Percentiles rank a stretch among this genome's conserved stretches.
Conservation (phyloP, 2,329 filamentous ascomycete species). For the Phoma sp. region DNA sequence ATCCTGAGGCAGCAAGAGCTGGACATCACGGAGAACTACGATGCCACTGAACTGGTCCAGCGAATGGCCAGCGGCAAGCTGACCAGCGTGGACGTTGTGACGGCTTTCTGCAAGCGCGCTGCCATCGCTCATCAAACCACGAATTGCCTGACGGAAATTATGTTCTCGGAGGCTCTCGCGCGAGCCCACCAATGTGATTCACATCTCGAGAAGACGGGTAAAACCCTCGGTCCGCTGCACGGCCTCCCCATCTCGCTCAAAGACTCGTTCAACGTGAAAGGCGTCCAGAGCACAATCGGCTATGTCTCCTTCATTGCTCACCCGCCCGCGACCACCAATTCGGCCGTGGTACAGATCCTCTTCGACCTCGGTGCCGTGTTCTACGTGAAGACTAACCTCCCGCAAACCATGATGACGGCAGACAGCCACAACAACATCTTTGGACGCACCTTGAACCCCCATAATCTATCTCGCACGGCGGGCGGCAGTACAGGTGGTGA, state of each 20-base stretch:
- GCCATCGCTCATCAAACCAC: slow-evolving; percentile 66
- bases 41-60: slow-evolving; percentile 41
- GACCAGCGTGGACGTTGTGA: slow-evolving; percentile 53
- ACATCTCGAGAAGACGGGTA: slow-evolving; percentile 46
- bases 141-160: slow-evolving; percentile 53
- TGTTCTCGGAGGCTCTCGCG: slow-evolving; percentile 51
- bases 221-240: slow-evolving; percentile 58
- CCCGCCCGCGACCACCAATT: slow-evolving; percentile 42
- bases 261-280: slow-evolving; percentile 67
- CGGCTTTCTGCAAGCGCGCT: slow-evolving; percentile 61
- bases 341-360: slow-evolving; percentile 47
- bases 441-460: slow-evolving; percentile 68
- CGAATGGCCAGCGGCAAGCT: slow-evolving; percentile 32
- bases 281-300: slow-evolving; percentile 64
- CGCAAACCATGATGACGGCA: slow-evolving; percentile 54
- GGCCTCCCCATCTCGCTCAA: slow-evolving; percentile 57
- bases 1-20: slow-evolving; percentile 42
- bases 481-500: slow-evolving; percentile 73
- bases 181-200: slow-evolving; percentile 49
- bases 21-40: slow-evolving; percentile 43
- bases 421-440: slow-evolving; percentile 68
- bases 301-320: slow-evolving; percentile 56
- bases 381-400: slow-evolving; percentile 62
- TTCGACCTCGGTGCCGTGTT: slow-evolving; percentile 55
- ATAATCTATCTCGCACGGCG: slow-evolving; percentile 64